Conservation (phyloP, 441 rosid species). For the Raphanus hybrid region DNA sequence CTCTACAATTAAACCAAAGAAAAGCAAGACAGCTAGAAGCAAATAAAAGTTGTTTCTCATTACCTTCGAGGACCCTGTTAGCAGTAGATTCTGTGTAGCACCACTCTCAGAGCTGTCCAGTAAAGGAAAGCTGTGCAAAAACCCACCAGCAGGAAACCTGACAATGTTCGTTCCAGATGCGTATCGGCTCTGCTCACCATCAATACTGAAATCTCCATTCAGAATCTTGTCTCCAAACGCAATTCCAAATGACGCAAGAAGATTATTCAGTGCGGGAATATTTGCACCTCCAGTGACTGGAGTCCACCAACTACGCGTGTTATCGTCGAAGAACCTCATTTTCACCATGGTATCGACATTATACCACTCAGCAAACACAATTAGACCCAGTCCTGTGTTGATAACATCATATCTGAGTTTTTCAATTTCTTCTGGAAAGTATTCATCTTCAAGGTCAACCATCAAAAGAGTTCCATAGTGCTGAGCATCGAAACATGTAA, state of each 20-base stretch:
- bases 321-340: slow-evolving; percentile 99
- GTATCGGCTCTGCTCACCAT: slow-evolving; percentile 97
- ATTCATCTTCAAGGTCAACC: slow-evolving; percentile 98
- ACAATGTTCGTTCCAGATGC: slow-evolving; percentile 97
- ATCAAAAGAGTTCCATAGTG: slow-evolving; percentile 94
- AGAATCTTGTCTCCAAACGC: slow-evolving; percentile 97
- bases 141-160: slow-evolving; percentile 93
- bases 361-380: slow-evolving; percentile 98
- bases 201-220: slow-evolving; percentile 92
- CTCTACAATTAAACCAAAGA: background rate
- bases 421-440: slow-evolving; percentile 89
- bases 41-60: slow-evolving; percentile 4
- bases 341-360: slow-evolving; percentile 98
- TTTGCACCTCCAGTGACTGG: slow-evolving; percentile 99
- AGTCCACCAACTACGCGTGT: slow-evolving; percentile 99
- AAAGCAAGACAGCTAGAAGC: slow-evolving; percentile 7
- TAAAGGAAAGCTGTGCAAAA: slow-evolving; percentile 84
- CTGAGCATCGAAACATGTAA: slow-evolving; percentile 93
- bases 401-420: slow-evolving; percentile 85
- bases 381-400: slow-evolving; percentile 81
- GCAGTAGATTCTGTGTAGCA: slow-evolving; percentile 84
- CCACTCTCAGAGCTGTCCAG: slow-evolving; percentile 98
- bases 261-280: slow-evolving; percentile 92
- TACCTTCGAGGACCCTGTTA: slow-evolving; percentile 76
- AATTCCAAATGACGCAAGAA: slow-evolving; percentile 94